These are phyloP conservation scores for Lepidium didymum DNA, from an alignment of 345 rosid genomes.

Conservation along the genomic window DNA sequence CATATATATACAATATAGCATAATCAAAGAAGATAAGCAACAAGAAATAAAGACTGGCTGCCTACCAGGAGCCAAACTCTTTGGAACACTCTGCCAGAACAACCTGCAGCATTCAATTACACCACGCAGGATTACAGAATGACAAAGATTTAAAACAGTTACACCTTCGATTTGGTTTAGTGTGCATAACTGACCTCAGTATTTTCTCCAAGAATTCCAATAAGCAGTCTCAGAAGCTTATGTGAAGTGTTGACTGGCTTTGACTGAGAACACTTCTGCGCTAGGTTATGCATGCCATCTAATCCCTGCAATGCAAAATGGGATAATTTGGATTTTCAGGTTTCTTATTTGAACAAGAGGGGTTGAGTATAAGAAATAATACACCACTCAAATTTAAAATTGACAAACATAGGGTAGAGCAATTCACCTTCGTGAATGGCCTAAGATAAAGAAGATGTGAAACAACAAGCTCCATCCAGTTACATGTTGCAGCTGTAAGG, in stretches of 20 bases:
- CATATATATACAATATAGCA: neutral
- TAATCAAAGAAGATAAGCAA: neutral
- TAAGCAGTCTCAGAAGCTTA: constrained; percentile 58
- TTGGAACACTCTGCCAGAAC: constrained; percentile 87
- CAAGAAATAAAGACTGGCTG: constrained; percentile 6
- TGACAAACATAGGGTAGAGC: neutral
- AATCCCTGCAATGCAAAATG: constrained; percentile 53
- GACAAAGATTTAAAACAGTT: neutral
- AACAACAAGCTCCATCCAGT: constrained; percentile 79
- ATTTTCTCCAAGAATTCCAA: constrained; percentile 88
- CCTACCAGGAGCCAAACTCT: constrained; percentile 96
- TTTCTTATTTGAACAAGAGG: neutral
- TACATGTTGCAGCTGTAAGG: constrained; percentile 54
- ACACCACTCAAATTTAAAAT: neutral
- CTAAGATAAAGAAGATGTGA: constrained; percentile 75
- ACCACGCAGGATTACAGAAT: neutral
- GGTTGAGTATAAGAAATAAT: neutral
- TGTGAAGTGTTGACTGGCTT: constrained; percentile 58
- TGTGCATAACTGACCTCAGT: constrained; percentile 50
- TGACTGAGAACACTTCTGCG: constrained; percentile 74
- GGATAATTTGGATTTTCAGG: neutral
- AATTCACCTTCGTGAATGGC: constrained; percentile 74
- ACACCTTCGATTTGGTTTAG: neutral
- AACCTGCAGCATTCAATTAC: constrained; percentile 47
- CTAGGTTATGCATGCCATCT: constrained; percentile 82